Evolutionary conservation across 176 grass and related monocot species (phyloP), one percentile per base, ranked within the genome.

Genomic region (Musa acuminata): DNA sequence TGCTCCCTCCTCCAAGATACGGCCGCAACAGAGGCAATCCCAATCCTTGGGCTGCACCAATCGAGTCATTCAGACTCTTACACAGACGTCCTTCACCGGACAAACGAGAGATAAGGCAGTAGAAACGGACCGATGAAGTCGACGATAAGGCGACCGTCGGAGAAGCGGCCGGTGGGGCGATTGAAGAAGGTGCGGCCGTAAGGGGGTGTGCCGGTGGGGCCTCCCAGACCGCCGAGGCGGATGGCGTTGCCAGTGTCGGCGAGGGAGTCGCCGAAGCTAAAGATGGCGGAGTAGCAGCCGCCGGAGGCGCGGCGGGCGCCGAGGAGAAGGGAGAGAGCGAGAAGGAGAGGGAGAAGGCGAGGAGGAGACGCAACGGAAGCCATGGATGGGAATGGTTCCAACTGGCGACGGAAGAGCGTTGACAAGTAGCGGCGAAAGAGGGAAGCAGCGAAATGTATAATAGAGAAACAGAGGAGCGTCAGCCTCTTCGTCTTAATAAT

Each of bases 101-200:
- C 8, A 73, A 69, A 54, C 54, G 43, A 49, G 5, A 68, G 5
- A 68, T 67, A 0, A 24, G 74, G 35, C 35, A 12, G 64, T 22
- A 85, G 67, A 22, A 57, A 67, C 68, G 9, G 49, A 96, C 93
- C 93, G 53, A 96, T 82, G 87, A 92, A 92, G 80, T 96, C 93
- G 73, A 96, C 82, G 57, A 96, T 84, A 83, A 92, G 85, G 35
- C 93, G 89, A 21, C 93, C 93, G 67, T 96, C 87, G 85, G 80
- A 74, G 83, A 90, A 96, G 3, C 93, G 81, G 12, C 93, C 93
- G 14, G 89, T 86, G 64, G 93, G 85, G 77, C 87, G 87, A 71
- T 85, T 81, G 85, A 96, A 96, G 87, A 86, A 92, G 83, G 87
- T 96, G 83, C 84, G 80, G 11, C 93, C 93, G 71, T 90, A 96